These are phyloP conservation scores for Arabidopsis suecica DNA, from an alignment of 345 rosid species.

Conservation along the genomic window DNA sequence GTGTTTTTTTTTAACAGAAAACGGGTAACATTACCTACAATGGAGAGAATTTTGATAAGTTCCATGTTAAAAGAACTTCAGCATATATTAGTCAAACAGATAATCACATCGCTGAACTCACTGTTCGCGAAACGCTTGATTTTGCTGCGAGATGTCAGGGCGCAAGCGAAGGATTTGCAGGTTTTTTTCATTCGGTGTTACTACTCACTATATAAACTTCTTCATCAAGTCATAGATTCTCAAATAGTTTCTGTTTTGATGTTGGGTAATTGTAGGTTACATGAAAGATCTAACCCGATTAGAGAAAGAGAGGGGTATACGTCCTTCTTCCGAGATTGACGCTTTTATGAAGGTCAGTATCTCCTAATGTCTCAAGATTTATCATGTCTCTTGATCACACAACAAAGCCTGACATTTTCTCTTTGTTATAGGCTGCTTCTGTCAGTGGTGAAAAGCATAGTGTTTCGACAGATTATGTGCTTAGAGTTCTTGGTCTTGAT, in stretches of 20 bases:
- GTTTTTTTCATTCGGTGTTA: slow-evolving; percentile 33
- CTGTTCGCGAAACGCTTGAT: slow-evolving; percentile 95
- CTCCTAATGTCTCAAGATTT: neutral
- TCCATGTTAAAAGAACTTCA: slow-evolving; percentile 78
- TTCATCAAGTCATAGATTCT: neutral
- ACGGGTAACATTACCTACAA: slow-evolving; percentile 80
- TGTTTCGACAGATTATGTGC: slow-evolving; percentile 79
- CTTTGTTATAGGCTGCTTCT: slow-evolving; percentile 72
- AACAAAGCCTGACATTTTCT: neutral
- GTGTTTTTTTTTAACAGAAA: slow-evolving; percentile 45
- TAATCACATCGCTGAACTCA: slow-evolving; percentile 84
- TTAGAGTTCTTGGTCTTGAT: slow-evolving; percentile 92
- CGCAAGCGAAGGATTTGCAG: slow-evolving; percentile 82
- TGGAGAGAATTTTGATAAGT: slow-evolving; percentile 67
- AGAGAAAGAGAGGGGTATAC: slow-evolving; percentile 73
- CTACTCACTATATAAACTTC: neutral
- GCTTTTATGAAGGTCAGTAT: slow-evolving; percentile 89
- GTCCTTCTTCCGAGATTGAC: slow-evolving; percentile 82
- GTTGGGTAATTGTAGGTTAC: slow-evolving; percentile 50
- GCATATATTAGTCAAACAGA: slow-evolving; percentile 95
- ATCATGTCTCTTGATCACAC: neutral
- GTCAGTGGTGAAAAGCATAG: slow-evolving; percentile 75
- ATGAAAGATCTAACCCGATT: slow-evolving; percentile 67
- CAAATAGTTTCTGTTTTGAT: neutral
- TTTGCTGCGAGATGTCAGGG: slow-evolving; percentile 96